Evolutionary conservation across 2,329 filamentous ascomycete species (phyloP), one percentile per base, ranked within the genome.

Genomic region (Domatiomyces globalis): DNA sequence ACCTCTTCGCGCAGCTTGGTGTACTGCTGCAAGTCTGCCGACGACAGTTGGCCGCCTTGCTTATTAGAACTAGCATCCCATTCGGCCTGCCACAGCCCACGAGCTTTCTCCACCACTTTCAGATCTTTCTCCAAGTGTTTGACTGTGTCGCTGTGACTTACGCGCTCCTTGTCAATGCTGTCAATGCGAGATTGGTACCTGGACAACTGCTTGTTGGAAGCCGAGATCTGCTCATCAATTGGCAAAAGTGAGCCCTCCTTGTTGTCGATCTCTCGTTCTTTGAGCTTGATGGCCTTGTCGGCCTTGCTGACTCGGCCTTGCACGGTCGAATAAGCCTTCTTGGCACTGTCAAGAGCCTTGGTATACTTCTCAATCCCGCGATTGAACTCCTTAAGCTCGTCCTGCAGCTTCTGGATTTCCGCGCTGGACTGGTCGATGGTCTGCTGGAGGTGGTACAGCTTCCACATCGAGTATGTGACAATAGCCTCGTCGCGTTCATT

Each of bases 381-480:
- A 49, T 85, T 83, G 64, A 88, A 85, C 66, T 96, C 90, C 66
- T 94, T 94, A 18, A 98, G 74, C 60, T 96, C 89, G 63, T 95
- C 87, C 62, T 96, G 89, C 61, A 95, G 88, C 60, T 86, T 87
- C 62, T 90, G 84, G 52, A 98, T 98, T 62, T 92, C 83, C 45
- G 81, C 81, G 59, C 84, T 89, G 20, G 92, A 95, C 60, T 90
- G 85, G 60, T 95, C 87, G 73, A 98, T 95, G 27, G 88, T 79
- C 52, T 83, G 84, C 67, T 98, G 90, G 65, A 94, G 94, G 63
- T 95, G 88, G 66, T 87, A 96, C 1, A 98, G 75, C 69, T 95
- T 96, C 90, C 90, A 98, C 12, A 98, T 73, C 33, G 94, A 89
- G 59, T 96, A 90, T 1, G 85, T 89, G 51, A 96, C 86, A 51